Conservation (phyloP, 495 filamentous ascomycete species). For the Neurospora sp. region DNA sequence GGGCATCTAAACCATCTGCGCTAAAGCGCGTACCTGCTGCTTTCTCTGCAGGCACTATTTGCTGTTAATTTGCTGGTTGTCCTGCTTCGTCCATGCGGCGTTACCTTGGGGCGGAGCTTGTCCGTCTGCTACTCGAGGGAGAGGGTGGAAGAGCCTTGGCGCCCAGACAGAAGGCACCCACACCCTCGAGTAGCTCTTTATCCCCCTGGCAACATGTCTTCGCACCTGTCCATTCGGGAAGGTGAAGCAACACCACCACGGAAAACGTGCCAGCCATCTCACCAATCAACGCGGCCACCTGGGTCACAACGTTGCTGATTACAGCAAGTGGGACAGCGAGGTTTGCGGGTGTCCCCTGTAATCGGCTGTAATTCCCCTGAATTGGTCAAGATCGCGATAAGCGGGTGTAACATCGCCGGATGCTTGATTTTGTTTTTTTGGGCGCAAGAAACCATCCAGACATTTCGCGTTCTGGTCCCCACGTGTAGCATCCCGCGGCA, state of each 20-base stretch:
- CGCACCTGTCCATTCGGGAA: constrained; percentile 12
- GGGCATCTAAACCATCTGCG: not conserved
- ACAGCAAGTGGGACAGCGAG: not conserved
- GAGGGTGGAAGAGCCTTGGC: too few relatives aligned
- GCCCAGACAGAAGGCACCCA: too few relatives aligned
- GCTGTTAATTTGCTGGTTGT: not conserved
- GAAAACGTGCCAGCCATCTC: constrained; percentile 5
- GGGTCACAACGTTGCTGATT: not conserved
- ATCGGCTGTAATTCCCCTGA: not conserved
- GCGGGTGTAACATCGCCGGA: not conserved
- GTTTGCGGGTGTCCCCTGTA: not conserved
- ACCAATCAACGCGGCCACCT: not conserved
- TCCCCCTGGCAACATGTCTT: not conserved
- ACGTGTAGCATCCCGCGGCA: not conserved
- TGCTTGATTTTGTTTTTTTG: not conserved
- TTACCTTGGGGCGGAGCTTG: not conserved
- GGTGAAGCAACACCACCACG: constrained; percentile 1
- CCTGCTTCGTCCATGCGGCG: not conserved
- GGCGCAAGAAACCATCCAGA: not conserved
- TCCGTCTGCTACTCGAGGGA: not conserved
- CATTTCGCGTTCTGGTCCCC: not conserved
- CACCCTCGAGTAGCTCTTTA: too few relatives aligned
- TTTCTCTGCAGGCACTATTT: not conserved
- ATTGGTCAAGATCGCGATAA: not conserved
- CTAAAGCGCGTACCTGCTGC: not conserved